Evolutionary conservation across 441 rosid genomes (phyloP).

Genomic region (Gossypium trilobum): DNA sequence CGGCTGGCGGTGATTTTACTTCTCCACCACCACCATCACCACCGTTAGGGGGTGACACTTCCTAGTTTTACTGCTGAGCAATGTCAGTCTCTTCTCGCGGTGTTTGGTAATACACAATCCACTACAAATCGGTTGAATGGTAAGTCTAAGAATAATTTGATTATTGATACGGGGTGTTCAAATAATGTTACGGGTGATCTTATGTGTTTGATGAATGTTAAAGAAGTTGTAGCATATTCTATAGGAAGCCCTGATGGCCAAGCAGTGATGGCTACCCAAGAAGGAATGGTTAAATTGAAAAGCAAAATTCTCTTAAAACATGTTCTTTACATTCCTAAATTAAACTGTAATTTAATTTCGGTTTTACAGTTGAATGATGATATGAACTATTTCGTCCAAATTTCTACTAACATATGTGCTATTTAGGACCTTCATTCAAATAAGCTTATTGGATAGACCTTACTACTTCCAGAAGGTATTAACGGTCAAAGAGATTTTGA

Average conservation of each 20-base stretch:
- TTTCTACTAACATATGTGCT: not conserved
- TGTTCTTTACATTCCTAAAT: not conserved
- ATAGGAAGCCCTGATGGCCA: not conserved
- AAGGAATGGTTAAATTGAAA: not conserved
- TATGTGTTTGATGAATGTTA: not conserved
- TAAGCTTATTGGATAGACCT: not conserved
- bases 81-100: not conserved
- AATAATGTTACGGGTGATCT: not conserved
- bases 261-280: not conserved
- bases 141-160: not conserved
- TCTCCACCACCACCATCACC: not conserved
- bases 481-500: not conserved
- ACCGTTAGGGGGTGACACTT: not conserved
- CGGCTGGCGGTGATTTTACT: no score
- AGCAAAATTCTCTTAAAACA: not conserved
- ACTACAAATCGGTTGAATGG: not conserved
- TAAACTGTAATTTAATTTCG: not conserved
- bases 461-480: not conserved
- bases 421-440: not conserved
- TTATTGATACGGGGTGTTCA: not conserved
- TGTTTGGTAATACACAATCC: not conserved
- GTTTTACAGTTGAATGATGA: not conserved
- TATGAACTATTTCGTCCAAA: not conserved
- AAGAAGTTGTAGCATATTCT: not conserved
- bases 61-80: not conserved